Evolutionary conservation across 2,329 filamentous ascomycete species (phyloP).

Genomic region (Neopestalotiopsis sp.): DNA sequence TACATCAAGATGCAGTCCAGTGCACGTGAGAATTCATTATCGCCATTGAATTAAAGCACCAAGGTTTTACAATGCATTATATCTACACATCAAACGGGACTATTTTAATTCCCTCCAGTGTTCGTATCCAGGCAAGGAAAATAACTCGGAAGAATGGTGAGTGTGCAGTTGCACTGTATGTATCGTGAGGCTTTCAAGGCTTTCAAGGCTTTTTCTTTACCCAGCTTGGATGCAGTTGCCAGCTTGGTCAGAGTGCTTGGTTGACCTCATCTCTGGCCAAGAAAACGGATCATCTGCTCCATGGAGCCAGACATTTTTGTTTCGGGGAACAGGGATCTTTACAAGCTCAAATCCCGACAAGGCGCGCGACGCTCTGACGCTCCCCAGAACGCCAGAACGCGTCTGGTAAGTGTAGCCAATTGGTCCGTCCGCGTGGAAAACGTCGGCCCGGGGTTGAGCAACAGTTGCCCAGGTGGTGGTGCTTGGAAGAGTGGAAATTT

Average conservation of each 20-base stretch:
- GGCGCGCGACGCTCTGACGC: background rate
- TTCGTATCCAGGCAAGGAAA: background rate
- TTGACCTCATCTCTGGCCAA: background rate
- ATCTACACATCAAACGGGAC: background rate
- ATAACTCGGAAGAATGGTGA: background rate
- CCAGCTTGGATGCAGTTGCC: background rate
- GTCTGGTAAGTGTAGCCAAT: background rate
- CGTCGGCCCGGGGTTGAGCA: background rate
- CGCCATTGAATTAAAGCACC: background rate
- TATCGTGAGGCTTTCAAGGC: constrained; percentile 1
- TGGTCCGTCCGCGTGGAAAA: background rate
- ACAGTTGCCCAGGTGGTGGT: too few species aligned
- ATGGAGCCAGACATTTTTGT: background rate
- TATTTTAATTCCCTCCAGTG: background rate
- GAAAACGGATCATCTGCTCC: background rate
- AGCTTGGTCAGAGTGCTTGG: background rate
- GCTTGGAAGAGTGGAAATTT: constrained; percentile 12
- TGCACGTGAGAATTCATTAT: background rate
- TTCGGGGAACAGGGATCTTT: background rate
- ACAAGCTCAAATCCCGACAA: background rate
- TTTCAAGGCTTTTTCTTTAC: too few species aligned
- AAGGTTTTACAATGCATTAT: background rate
- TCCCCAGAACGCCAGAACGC: background rate
- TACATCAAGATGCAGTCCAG: background rate
- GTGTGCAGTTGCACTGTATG: background rate